A percentile compares a stretch with the other conserved stretches of the same genome.
phyloP scores from a whole-genome alignment of 495 filamentous ascomycete genomes.

The Penicillium chermesinum region DNA sequence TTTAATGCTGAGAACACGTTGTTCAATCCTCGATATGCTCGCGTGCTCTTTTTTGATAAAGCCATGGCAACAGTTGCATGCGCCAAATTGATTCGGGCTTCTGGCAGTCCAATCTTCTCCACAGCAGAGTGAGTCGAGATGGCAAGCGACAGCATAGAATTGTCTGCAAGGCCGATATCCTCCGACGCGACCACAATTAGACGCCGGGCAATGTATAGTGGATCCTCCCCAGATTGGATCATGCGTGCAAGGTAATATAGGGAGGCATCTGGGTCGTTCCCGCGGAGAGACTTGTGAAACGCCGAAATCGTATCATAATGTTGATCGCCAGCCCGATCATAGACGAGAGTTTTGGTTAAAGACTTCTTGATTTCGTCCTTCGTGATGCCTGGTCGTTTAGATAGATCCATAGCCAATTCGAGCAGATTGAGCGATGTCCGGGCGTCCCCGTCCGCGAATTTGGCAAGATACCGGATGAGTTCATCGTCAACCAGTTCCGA shows the following conservation, averaged over 20 bases:
- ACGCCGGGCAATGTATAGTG: conserved; percentile 82
- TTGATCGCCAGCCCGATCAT: conserved; percentile 91
- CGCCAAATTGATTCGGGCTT: conserved; percentile 86
- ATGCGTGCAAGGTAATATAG: conserved; percentile 94
- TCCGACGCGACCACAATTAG: conserved; percentile 90
- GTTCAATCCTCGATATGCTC: conserved; percentile 76
- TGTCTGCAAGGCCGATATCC: conserved; percentile 89
- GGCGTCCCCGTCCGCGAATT: conserved; percentile 87
- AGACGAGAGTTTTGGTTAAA: conserved; percentile 85
- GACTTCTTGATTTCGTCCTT: conserved; percentile 68
- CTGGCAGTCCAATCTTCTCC: conserved; percentile 88
- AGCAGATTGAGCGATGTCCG: conserved; percentile 88
- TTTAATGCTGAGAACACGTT: conserved; percentile 68
- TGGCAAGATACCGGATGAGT: conserved; percentile 71
- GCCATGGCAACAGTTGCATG: conserved; percentile 82
- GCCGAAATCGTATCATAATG: conserved; percentile 95
- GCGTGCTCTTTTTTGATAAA: conserved; percentile 76
- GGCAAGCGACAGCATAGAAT: conserved; percentile 74
- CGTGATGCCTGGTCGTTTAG: conserved; percentile 46
- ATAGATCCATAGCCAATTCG: conserved; percentile 71
- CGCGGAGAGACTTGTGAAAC: conserved; percentile 92
- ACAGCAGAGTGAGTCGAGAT: conserved; percentile 79
- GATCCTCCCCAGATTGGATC: conserved; percentile 94
- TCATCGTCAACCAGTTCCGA: conserved; percentile 68
- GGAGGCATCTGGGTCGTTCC: conserved; percentile 77